Conservation (phyloP, 257 asterid genomes). For the Ehretia macrophylla region DNA sequence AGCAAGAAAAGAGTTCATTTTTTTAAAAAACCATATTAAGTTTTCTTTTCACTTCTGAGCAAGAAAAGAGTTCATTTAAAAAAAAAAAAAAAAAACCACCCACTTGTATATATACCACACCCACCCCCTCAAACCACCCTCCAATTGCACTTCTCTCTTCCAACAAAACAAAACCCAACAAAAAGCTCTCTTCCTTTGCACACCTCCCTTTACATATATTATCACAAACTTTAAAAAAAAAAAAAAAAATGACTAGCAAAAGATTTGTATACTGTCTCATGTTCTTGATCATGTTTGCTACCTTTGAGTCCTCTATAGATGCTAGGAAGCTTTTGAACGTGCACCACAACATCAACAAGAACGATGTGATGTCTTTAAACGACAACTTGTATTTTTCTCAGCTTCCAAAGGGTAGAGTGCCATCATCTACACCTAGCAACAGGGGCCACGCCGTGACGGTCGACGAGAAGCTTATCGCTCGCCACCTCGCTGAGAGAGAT, state of each 20-base stretch:
- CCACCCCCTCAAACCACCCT: neutral
- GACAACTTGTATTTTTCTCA: conserved; percentile 31
- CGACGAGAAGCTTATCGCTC: conserved; percentile 38
- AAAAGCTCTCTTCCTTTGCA: no score
- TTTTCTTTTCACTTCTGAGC: no score
- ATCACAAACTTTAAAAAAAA: neutral
- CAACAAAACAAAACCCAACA: neutral
- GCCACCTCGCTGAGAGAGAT: conserved; percentile 41
- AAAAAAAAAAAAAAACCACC: no score
- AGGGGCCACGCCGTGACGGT: conserved; percentile 35
- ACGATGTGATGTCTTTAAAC: conserved; percentile 10
- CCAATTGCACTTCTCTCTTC: neutral
- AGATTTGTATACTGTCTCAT: conserved; percentile 12
- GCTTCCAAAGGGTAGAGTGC: conserved; percentile 46
- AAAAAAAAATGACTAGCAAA: conserved; percentile 21
- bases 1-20: no score
- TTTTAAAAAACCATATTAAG: no score
- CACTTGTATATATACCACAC: neutral
- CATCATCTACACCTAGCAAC: conserved; percentile 45
- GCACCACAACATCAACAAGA: conserved; percentile 1
- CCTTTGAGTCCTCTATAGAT: conserved; percentile 17
- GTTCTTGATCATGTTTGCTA: conserved; percentile 22
- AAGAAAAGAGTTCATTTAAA: no score
- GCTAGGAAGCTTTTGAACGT: conserved; percentile 37
- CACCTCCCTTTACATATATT: neutral